Base-by-base conservation (phyloP, 176 grass and related monocot genomes). In the Pontederia crassipes region DNA sequence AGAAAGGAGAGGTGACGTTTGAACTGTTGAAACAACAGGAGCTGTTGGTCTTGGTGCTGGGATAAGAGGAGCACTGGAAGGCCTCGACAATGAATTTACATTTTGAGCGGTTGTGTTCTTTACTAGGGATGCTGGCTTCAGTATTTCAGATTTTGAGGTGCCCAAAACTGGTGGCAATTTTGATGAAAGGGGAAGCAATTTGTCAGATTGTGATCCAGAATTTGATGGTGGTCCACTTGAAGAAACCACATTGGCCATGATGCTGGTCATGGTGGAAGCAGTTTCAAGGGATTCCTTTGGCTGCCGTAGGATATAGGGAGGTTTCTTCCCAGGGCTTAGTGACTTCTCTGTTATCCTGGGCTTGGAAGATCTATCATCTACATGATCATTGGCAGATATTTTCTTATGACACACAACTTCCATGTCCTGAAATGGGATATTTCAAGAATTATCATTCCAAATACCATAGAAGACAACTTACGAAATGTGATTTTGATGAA, bases 31-130 rank as follows among this genome's bases (percentile, higher is more conserved):
- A 85, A 72, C 40, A 48, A 72, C 67, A 57, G 84, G 73, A 55
- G 73, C 45, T 35, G 49, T 73, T 76, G 68, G 70, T 72, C 73
- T 82, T 52, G 64, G 69, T 68, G 81, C 79, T 28, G 93, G 81
- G 51, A 81, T 77, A 61, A 85, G 79, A 49, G 93, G 87, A 46
- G 93, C 81, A 86, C 84, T 98, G 57, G 72, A 78, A 76, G 86
- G 77, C 77, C 86, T 89, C 49, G 86, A 75, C 61, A 74, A 29
- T 55, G 64, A 17, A 54, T 57, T 68, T 51, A 28, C 70, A 73
- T 80, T 61, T 45, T 68, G 61, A 52, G 67, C 46, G 32, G 46
- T 40, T 50, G 58, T 64, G 67, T 57, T 80, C 59, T 75, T 82
- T 74, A 56, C 52, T 1, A 29, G 64, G 67, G 52, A 46, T 17